A percentile compares a stretch with the other conserved stretches of the same genome.
Conservation (phyloP, 148 eudicot species). For the Fagopyrum esculentum region DNA sequence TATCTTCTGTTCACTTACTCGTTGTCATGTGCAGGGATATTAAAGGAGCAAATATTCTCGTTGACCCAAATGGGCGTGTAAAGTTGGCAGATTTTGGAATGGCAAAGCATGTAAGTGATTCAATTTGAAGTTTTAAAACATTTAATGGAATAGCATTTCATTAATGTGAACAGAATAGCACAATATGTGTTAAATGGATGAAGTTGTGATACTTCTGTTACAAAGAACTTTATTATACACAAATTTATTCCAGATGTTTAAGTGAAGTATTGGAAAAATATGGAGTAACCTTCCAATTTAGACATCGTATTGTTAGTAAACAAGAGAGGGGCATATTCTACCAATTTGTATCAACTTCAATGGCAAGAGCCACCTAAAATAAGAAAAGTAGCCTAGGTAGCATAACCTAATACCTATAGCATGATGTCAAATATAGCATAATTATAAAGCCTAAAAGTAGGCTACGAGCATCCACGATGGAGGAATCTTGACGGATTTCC, state of each 20-base stretch:
- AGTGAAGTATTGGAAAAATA: background rate
- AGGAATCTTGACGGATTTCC: too few relatives aligned
- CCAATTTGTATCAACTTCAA: too few relatives aligned
- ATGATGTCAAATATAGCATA: too few relatives aligned
- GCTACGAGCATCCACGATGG: too few relatives aligned
- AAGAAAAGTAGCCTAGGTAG: too few relatives aligned
- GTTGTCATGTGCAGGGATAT: slow-evolving; percentile 57
- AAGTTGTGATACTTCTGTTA: background rate
- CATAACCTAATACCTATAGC: too few relatives aligned
- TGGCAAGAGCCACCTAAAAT: too few relatives aligned
- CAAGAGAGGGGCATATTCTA: too few relatives aligned
- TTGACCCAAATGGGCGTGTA: slow-evolving; percentile 84
- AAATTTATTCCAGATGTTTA: background rate
- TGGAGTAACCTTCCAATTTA: background rate
- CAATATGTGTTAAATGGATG: background rate
- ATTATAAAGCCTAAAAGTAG: too few relatives aligned
- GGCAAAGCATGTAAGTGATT: slow-evolving; percentile 67
- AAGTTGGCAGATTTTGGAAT: slow-evolving; percentile 97
- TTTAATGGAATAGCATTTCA: background rate
- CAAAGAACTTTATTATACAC: background rate
- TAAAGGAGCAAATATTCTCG: slow-evolving; percentile 97
- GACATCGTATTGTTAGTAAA: background rate
- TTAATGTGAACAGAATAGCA: background rate
- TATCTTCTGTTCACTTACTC: background rate
- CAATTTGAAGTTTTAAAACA: background rate